Conservation (phyloP, 2,329 filamentous ascomycete genomes). For the Colletotrichum paranaense region DNA sequence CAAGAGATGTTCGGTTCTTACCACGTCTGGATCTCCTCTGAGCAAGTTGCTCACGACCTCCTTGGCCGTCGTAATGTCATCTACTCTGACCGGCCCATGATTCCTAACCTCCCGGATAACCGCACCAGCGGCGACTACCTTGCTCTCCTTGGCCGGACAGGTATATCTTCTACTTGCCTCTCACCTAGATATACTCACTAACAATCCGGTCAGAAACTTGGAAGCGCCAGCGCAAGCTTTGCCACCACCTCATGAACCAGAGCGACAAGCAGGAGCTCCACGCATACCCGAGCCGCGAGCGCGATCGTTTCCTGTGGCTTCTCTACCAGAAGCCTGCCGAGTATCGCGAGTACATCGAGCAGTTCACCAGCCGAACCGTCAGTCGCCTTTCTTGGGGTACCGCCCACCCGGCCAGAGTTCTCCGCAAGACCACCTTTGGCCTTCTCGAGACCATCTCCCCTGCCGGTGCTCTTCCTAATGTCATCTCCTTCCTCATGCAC, state of each 20-base stretch:
- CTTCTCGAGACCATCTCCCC: constrained; percentile 59
- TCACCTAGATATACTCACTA: background rate
- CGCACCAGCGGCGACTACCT: constrained; percentile 59
- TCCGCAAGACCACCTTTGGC: constrained; percentile 58
- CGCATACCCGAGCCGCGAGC: constrained; percentile 55
- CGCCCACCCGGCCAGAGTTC: constrained; percentile 50
- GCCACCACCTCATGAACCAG: constrained; percentile 54
- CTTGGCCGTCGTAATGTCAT: constrained; percentile 53
- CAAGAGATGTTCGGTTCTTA: constrained; percentile 57
- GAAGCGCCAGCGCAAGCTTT: constrained; percentile 60
- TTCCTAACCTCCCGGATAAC: constrained; percentile 60
- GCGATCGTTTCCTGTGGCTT: constrained; percentile 58
- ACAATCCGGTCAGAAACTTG: constrained; percentile 50
- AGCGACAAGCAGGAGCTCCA: constrained; percentile 51
- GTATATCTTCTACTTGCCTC: constrained; percentile 37
- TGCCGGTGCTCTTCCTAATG: constrained; percentile 55
- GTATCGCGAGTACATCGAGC: constrained; percentile 59
- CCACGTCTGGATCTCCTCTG: constrained; percentile 61
- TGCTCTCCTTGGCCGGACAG: constrained; percentile 55
- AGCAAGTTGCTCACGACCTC: constrained; percentile 57
- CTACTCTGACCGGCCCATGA: constrained; percentile 60
- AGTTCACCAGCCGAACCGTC: constrained; percentile 59
- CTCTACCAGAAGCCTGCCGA: constrained; percentile 51
- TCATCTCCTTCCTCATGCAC: constrained; percentile 51
- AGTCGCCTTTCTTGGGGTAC: constrained; percentile 59